Percentiles rank a stretch among this genome's conserved stretches.
Evolutionary conservation across 2,329 filamentous ascomycete genomes (phyloP).

Genomic region (Talaromyces rugulosus): DNA sequence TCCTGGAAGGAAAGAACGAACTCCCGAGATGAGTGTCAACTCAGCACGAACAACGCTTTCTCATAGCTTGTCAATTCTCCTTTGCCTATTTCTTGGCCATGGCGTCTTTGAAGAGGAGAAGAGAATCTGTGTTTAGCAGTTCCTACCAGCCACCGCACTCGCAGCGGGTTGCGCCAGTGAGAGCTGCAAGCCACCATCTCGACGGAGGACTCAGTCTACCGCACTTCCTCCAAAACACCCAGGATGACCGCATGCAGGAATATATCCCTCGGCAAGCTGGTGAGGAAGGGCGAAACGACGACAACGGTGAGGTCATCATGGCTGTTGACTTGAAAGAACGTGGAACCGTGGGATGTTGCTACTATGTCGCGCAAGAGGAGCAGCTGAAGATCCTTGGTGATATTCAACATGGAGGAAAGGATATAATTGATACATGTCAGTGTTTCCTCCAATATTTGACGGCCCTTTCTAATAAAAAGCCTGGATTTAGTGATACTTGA

Average conservation of each 20-base stretch:
- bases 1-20: background rate
- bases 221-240: background rate
- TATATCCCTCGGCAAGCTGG: background rate
- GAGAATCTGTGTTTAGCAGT: slow-evolving; percentile 5
- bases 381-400: slow-evolving; percentile 75
- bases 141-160: slow-evolving; percentile 1
- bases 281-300: slow-evolving; percentile 32
- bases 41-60: background rate
- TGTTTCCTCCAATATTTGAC: slow-evolving; percentile 14
- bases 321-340: slow-evolving; percentile 70
- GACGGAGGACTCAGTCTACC: background rate
- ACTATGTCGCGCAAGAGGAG: slow-evolving; percentile 69
- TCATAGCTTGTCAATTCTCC: background rate
- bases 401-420: slow-evolving; percentile 62
- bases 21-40: background rate
- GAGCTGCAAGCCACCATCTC: background rate
- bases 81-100: background rate
- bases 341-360: slow-evolving; percentile 74
- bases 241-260: too few relatives aligned
- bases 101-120: slow-evolving; percentile 13
- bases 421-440: slow-evolving; percentile 58
- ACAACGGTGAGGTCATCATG: slow-evolving; percentile 70
- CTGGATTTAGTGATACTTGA: slow-evolving; percentile 50
- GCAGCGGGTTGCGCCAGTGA: slow-evolving; percentile 6
- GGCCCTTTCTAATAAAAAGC: slow-evolving; percentile 18